A percentile compares a stretch with the other conserved stretches of the same genome.
phyloP scores from a whole-genome alignment of 768 basidiomycete species.

The Boletus edulis region DNA sequence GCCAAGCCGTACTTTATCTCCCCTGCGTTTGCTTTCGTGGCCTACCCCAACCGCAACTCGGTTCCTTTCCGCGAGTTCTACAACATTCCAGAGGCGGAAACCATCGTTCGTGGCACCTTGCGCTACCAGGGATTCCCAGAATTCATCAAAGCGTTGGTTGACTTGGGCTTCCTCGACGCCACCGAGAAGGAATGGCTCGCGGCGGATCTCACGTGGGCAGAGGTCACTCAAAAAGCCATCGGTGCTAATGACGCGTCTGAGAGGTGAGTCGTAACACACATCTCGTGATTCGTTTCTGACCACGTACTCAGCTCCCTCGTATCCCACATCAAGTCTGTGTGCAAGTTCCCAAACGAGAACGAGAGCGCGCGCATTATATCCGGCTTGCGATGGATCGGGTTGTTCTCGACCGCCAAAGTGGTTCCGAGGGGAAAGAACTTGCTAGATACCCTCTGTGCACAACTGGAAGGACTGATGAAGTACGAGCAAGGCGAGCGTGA shows the following conservation, averaged over 20 bases:
- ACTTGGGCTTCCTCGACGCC: conserved; percentile 84
- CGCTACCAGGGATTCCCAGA: conserved; percentile 97
- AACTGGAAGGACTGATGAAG: conserved; percentile 87
- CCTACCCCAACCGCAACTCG: conserved; percentile 96
- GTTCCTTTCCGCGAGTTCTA: conserved; percentile 89
- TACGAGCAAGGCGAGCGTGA: conserved; percentile 91
- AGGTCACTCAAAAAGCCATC: conserved; percentile 74
- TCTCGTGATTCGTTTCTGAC: neutral
- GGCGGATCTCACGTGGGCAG: conserved; percentile 74
- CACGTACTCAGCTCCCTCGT: conserved; percentile 58
- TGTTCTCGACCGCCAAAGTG: conserved; percentile 73
- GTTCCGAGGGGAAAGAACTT: conserved; percentile 68
- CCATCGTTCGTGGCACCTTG: conserved; percentile 88
- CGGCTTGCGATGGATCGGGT: conserved; percentile 90
- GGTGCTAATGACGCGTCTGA: conserved; percentile 69
- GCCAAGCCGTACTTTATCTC: conserved; percentile 95
- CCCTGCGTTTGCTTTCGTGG: conserved; percentile 94
- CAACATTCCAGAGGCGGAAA: conserved; percentile 90
- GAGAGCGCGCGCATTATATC: conserved; percentile 81
- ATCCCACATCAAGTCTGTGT: conserved; percentile 64
- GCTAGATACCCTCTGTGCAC: conserved; percentile 91
- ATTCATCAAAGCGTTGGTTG: conserved; percentile 84
- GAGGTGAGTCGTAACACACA: conserved; percentile 41
- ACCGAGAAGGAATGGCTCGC: conserved; percentile 75
- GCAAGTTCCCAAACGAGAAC: conserved; percentile 65